These are phyloP conservation scores for Xylaria sp. DNA, from an alignment of 2,329 filamentous ascomycete species.

Conservation along the genomic window DNA sequence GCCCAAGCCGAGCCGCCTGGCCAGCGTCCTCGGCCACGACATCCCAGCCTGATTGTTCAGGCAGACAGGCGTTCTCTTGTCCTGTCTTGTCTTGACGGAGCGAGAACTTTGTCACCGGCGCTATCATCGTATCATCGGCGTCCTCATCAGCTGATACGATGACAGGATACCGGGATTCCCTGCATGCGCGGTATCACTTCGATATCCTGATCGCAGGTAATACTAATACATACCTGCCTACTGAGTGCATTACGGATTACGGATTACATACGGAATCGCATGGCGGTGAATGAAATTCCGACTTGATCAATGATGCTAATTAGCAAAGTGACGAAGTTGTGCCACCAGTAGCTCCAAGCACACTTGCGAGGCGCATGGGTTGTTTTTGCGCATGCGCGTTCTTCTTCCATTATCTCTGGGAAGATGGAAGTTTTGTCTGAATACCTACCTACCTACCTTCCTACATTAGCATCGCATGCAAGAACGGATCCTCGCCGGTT, in stretches of 20 bases:
- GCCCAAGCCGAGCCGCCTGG: constrained; percentile 7
- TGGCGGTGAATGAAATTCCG: background rate
- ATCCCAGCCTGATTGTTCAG: background rate
- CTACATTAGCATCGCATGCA: too few species aligned
- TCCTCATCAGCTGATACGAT: background rate
- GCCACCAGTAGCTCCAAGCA: background rate
- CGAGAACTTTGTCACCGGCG: too few species aligned
- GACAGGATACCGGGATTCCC: background rate
- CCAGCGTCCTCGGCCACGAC: background rate
- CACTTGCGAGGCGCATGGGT: background rate
- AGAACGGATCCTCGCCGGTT: too few species aligned
- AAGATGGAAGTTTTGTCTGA: background rate
- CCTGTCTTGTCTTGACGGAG: too few species aligned
- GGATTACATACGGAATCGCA: background rate
- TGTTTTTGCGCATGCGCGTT: background rate
- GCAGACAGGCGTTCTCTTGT: background rate
- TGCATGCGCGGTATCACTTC: background rate
- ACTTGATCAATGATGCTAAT: background rate
- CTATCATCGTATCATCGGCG: background rate
- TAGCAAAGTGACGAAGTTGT: background rate
- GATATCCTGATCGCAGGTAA: background rate
- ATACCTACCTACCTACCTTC: too few species aligned
- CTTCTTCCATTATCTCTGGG: background rate
- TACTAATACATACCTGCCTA: background rate
- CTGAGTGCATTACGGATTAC: background rate